Percentiles rank a stretch among this genome's conserved stretches.
These are phyloP conservation scores for Quercus bicolor DNA, from an alignment of 306 rosid species.

Conservation along the genomic window DNA sequence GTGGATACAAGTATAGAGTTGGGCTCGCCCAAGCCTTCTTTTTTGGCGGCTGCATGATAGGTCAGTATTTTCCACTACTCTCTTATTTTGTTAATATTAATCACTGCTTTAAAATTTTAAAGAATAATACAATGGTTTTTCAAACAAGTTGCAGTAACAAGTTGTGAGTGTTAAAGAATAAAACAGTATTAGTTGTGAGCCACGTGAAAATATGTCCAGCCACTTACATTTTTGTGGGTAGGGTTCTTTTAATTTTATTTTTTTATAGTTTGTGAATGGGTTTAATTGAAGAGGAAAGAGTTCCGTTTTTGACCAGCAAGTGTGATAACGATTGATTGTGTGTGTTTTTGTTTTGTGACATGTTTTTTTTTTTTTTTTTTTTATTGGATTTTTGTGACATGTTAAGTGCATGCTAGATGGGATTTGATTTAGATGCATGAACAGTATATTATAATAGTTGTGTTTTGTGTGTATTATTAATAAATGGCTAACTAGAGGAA, in stretches of 20 bases:
- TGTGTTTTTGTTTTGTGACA: neutral
- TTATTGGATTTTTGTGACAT: neutral
- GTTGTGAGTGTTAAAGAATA: too few species aligned
- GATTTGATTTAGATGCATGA: neutral
- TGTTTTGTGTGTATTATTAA: too few species aligned
- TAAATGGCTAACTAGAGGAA: neutral
- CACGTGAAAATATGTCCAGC: too few species aligned
- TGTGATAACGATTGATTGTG: neutral
- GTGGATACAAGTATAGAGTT: slow-evolving; percentile 70
- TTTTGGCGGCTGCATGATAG: slow-evolving; percentile 95
- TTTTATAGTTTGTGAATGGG: neutral
- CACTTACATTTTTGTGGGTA: neutral
- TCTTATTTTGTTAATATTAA: neutral
- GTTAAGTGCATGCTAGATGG: too few species aligned
- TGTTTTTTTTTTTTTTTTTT: too few species aligned
- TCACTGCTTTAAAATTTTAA: neutral
- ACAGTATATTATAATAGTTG: too few species aligned
- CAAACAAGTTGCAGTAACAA: too few species aligned
- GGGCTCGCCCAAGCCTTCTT: slow-evolving; percentile 85
- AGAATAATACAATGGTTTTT: neutral
- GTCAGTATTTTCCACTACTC: slow-evolving; percentile 35
- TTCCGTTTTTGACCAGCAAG: neutral
- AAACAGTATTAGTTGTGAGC: too few species aligned
- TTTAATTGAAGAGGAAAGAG: neutral
- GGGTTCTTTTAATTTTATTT: too few species aligned